Base-by-base conservation (phyloP, 2,329 filamentous ascomycete species). In the Fusarium coffeatum region DNA sequence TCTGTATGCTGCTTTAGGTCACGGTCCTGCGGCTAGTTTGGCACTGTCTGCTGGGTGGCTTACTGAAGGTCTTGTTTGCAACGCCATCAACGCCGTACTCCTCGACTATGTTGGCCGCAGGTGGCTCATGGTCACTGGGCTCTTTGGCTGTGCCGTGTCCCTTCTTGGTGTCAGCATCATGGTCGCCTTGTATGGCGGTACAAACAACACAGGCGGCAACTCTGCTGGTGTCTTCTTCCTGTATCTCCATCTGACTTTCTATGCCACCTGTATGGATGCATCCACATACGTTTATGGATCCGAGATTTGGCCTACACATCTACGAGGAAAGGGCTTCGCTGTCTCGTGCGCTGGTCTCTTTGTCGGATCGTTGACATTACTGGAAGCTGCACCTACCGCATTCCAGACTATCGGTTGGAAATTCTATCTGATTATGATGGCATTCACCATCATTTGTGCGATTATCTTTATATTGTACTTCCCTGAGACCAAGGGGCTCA, bases 21-120 rank as follows among this genome's bases (percentile, higher is more conserved):
- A 59, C 18, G 15, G 49, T 2, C 27, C 25, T 1, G 53, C 55
- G 7, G 37, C 27, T 0, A 58, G 55, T 34, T 40, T 58, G 1
- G 40, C 40, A 0, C 48, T 59, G 15, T 59, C 40, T 1, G 48
- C 55, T 8, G 48, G 55, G 16, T 59, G 48, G 55, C 3, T 59
- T 4, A 55, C 55, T 2, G 48, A 59, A 45, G 55, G 55, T 28
- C 48, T 59, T 16, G 48, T 55, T 3, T 59, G 55, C 23, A 59
- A 59, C 0, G 40, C 49, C 1, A 45, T 55, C 0, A 59, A 59
- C 8, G 55, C 55, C 3, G 18, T 59, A 1, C 49, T 59, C 2
- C 55, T 59, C 8, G 28, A 59, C n/a, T 45, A 59, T 15, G 40
- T 45, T 6, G 48, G 55, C 5, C 23, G 55, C 2, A 59, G 55